A percentile compares a stretch with the other conserved stretches of the same genome.
These are phyloP conservation scores for Chaetomiaceae sp. DNA, from an alignment of 2,329 filamentous ascomycete species.

Conservation along the genomic window DNA sequence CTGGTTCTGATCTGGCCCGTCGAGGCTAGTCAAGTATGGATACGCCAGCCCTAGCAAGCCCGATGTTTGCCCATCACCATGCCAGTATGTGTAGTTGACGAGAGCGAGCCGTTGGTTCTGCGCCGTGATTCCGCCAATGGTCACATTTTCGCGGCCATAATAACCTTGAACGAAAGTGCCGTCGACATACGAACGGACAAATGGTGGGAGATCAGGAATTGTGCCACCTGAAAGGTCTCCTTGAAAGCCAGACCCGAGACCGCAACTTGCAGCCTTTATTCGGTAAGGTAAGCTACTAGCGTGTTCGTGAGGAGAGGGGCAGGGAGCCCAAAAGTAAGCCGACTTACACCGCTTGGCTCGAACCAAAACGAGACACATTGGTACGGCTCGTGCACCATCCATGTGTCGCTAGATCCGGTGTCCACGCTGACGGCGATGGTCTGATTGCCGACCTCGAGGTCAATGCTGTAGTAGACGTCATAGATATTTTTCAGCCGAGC, in stretches of 20 bases:
- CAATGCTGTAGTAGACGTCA: conserved; percentile 30
- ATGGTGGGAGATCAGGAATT: conserved; percentile 36
- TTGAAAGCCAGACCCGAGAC: conserved; percentile 26
- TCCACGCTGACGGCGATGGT: conserved; percentile 29
- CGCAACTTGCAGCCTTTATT: conserved; percentile 21
- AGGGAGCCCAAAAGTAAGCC: no score
- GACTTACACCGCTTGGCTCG: conserved; percentile 13
- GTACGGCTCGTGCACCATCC: conserved; percentile 26
- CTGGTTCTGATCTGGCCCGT: conserved; percentile 25
- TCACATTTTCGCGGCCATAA: conserved; percentile 39
- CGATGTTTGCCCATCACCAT: conserved; percentile 41
- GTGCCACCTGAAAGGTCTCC: conserved; percentile 32
- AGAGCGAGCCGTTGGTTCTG: conserved; percentile 43
- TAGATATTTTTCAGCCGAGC: conserved; percentile 23
- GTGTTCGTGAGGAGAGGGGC: no score
- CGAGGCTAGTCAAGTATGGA: conserved; percentile 42
- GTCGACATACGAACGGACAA: conserved; percentile 42
- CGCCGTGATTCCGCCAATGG: conserved; percentile 43
- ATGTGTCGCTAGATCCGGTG: conserved; percentile 30
- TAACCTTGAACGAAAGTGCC: conserved; percentile 38
- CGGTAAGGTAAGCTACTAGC: neutral
- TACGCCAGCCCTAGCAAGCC: conserved; percentile 51
- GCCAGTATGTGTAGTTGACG: conserved; percentile 40
- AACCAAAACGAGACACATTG: conserved; percentile 22
- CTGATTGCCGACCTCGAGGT: conserved; percentile 27